Evolutionary conservation across 1,284 basidiomycete genomes (phyloP), one percentile per base, ranked within the genome.

Genomic region (Marasmius sp.): DNA sequence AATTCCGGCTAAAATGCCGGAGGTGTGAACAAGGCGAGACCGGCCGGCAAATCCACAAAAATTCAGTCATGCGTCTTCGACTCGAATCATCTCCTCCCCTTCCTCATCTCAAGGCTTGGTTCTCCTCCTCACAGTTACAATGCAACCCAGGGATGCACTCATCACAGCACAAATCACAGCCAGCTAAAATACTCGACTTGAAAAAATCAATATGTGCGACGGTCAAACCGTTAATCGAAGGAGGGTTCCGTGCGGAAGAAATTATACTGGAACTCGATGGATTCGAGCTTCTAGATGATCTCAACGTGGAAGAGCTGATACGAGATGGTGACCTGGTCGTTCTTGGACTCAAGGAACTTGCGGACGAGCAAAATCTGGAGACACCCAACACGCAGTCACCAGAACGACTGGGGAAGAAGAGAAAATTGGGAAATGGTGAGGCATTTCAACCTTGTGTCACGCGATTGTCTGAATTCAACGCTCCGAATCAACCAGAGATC

Each of bases 281-380:
- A 8, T 66, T 66, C 48, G 64, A 66, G 57, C 55, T 66, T 7
- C 55, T 66, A 36, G 60, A 66, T 36, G 62, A 64, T 41, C 54
- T 61, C 37, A 7, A 37, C 8, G 54, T 63, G 14, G 57, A 54
- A 14, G 60, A 58, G 16, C 33, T 63, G 8, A n/a, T 66, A 5
- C 52, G 53, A 54, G 64, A 66, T 36, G 62, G 62, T 2, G 64
- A 66, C 37, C 27, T 66, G 27, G 18, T 66, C 38, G 27, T 57
- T 16, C 9, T 52, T 45, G 47, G 43, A 14, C 11, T n/a, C 11
- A 47, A 34, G 27, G 18, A 41, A 34, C 11, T 37, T 12, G 55
- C 2, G 57, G 54, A 20, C 53, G 38, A 27, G 48, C 52, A 12
- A 45, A 60, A 52, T 38, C 52, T 60, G 16, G 16, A n/a, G 33